Conservation (phyloP, 208 protist genomes). For the Porcisia hertigi region DNA sequence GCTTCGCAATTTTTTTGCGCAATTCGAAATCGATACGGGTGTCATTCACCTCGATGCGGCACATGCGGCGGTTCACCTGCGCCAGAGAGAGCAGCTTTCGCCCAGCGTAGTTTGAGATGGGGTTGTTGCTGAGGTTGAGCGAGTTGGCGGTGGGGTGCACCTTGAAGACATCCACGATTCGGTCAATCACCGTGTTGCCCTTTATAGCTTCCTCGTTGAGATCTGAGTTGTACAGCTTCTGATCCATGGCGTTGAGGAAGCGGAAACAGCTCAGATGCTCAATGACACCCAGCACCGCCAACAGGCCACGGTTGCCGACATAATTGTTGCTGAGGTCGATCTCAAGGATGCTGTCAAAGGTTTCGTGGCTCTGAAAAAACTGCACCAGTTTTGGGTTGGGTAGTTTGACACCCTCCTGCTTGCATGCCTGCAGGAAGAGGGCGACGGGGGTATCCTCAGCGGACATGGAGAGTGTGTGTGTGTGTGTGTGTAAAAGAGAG, state of each 20-base stretch:
- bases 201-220: constrained; percentile 88
- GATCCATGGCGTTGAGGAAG: constrained; percentile 75
- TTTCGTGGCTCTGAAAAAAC: constrained; percentile 69
- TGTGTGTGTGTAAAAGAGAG: neutral
- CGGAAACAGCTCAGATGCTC: constrained; percentile 78
- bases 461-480: constrained; percentile 19
- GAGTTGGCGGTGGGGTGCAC: constrained; percentile 77
- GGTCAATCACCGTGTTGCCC: constrained; percentile 85
- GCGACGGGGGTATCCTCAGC: constrained; percentile 57
- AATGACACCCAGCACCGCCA: constrained; percentile 80
- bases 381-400: constrained; percentile 72
- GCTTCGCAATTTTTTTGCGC: constrained; percentile 68
- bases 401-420: constrained; percentile 78
- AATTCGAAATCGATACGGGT: constrained; percentile 90
- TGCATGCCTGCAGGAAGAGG: constrained; percentile 75
- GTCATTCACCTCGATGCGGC: constrained; percentile 71
- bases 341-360: constrained; percentile 74
- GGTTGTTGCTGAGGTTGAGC: constrained; percentile 84
- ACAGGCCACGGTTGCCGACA: constrained; percentile 87
- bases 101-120: constrained; percentile 90
- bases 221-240: constrained; percentile 93
- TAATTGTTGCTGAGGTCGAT: constrained; percentile 88
- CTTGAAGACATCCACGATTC: constrained; percentile 82
- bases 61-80: constrained; percentile 81
- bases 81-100: constrained; percentile 83